These are phyloP conservation scores for Diplodia scrobiculata DNA, from an alignment of 2,329 filamentous ascomycete species.

Conservation along the genomic window DNA sequence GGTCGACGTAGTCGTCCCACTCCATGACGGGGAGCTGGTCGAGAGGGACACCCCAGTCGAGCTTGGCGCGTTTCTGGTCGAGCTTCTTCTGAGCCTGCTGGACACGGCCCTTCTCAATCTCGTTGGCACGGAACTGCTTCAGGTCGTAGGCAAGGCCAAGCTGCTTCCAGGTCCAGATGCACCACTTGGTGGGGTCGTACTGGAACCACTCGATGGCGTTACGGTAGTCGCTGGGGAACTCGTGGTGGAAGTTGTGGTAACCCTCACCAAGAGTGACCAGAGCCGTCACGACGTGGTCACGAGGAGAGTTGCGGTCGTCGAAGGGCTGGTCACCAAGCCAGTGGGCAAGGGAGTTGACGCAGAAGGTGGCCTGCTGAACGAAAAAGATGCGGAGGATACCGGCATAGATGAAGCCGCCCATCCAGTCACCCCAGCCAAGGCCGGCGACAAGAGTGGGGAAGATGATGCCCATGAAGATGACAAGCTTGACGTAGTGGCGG, in stretches of 20 bases:
- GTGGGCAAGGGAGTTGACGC: constrained; percentile 58
- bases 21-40: constrained; percentile 50
- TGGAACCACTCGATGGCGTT: constrained; percentile 44
- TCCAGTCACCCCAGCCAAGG: constrained; percentile 54
- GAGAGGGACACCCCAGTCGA: constrained; percentile 50
- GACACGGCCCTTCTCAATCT: constrained; percentile 50
- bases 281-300: constrained; percentile 49
- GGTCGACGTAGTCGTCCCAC: constrained; percentile 50
- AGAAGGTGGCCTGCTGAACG: constrained; percentile 58
- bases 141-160: constrained; percentile 49
- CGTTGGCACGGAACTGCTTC: constrained; percentile 51
- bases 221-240: constrained; percentile 51
- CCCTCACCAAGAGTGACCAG: constrained; percentile 50
- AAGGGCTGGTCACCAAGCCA: constrained; percentile 55
- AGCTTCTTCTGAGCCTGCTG: constrained; percentile 52
- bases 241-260: constrained; percentile 52
- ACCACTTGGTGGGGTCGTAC: constrained; percentile 52
- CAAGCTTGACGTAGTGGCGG: constrained; percentile 53
- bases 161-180: constrained; percentile 49
- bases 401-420: constrained; percentile 55
- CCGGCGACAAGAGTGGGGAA: constrained; percentile 54
- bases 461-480: constrained; percentile 52
- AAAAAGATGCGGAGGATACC: constrained; percentile 57
- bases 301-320: constrained; percentile 49
- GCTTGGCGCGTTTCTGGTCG: constrained; percentile 48